These are phyloP conservation scores for Fusarium foetens DNA, from an alignment of 2,329 filamentous ascomycete genomes.

Conservation along the genomic window DNA sequence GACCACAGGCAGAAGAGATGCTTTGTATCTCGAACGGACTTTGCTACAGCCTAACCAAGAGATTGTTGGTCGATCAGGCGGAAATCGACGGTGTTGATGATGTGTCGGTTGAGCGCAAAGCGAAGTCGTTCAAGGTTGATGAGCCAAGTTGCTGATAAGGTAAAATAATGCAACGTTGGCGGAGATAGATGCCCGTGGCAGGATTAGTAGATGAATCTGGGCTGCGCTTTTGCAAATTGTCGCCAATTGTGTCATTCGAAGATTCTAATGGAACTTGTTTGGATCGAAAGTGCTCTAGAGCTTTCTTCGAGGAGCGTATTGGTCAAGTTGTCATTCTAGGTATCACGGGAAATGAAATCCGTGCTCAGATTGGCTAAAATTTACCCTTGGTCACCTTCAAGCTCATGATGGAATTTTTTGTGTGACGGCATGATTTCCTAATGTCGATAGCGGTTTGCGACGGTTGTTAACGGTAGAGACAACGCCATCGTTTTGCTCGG, in stretches of 20 bases:
- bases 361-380: constrained; percentile 25
- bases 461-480: constrained; percentile 36
- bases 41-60: neutral
- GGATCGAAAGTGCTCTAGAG: neutral
- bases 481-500: neutral
- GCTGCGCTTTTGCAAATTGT: neutral
- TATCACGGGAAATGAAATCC: constrained; percentile 22
- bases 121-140: constrained; percentile 43
- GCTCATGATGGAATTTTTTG: constrained; percentile 9
- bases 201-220: neutral
- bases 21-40: constrained; percentile 34
- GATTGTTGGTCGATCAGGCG: neutral
- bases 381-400: neutral
- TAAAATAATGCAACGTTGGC: constrained; percentile 16
- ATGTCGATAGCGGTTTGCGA: constrained; percentile 26
- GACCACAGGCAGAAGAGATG: constrained; percentile 20
- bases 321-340: constrained; percentile 16
- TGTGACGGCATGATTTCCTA: constrained; percentile 23
- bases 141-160: constrained; percentile 28
- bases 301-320: neutral
- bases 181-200: constrained; percentile 35
- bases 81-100: neutral
- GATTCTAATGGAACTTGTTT: neutral
- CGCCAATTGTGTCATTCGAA: neutral
- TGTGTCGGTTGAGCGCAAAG: constrained; percentile 46